These are phyloP conservation scores for Aspergillus pseudoterreus DNA, from an alignment of 2,329 filamentous ascomycete genomes.

Conservation along the genomic window DNA sequence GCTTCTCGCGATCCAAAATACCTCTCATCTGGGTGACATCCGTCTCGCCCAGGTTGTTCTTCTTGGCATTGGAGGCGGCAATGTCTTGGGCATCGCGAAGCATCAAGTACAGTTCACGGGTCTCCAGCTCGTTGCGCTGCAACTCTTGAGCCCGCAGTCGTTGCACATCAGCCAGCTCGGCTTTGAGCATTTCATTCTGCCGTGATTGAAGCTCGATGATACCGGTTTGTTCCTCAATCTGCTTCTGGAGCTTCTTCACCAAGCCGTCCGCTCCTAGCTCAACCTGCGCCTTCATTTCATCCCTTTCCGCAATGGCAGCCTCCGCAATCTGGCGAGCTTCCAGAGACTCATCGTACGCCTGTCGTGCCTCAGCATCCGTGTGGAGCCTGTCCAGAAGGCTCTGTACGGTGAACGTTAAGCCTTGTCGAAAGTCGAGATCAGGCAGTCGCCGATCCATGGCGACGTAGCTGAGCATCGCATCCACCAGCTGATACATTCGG, in stretches of 20 bases:
- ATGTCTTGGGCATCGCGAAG: constrained; percentile 95
- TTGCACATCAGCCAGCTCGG: constrained; percentile 83
- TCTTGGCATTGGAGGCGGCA: constrained; percentile 79
- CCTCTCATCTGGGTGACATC: constrained; percentile 80
- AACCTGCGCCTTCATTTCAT: constrained; percentile 86
- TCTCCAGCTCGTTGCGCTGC: constrained; percentile 93
- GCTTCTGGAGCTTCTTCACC: constrained; percentile 86
- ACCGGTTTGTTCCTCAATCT: constrained; percentile 86
- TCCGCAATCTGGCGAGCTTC: constrained; percentile 92
- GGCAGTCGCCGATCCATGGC: constrained; percentile 95
- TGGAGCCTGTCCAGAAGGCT: constrained; percentile 92
- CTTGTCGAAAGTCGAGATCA: constrained; percentile 97
- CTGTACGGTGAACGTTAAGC: constrained; percentile 95
- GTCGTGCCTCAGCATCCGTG: constrained; percentile 90
- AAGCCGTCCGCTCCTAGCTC: constrained; percentile 90
- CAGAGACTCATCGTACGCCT: constrained; percentile 84
- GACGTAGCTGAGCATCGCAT: constrained; percentile 98
- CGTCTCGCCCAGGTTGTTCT: constrained; percentile 54
- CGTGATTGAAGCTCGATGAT: constrained; percentile 86
- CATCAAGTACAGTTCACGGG: constrained; percentile 96
- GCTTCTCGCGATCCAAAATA: constrained; percentile 84
- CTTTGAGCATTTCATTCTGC: constrained; percentile 82
- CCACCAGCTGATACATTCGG: constrained; percentile 94
- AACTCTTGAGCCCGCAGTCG: constrained; percentile 83
- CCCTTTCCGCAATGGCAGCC: constrained; percentile 90